Conservation (phyloP, 2,329 filamentous ascomycete species). For the Colletotrichum sp. region DNA sequence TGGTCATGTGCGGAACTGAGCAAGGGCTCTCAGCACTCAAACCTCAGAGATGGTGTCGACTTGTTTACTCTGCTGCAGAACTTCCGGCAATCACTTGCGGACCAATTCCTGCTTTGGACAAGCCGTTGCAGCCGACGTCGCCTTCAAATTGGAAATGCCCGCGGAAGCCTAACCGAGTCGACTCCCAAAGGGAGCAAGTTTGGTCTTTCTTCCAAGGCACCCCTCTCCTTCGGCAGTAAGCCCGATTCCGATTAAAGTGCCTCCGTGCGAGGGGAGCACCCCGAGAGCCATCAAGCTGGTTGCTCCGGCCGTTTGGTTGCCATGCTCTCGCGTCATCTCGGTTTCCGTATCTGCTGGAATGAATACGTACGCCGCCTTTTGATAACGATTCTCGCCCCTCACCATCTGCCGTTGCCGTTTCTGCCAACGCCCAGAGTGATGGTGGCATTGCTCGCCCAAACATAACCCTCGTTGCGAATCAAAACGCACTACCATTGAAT, state of each 20-base stretch:
- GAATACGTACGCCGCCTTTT: neutral
- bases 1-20: conserved; percentile 14
- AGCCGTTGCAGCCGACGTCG: neutral
- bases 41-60: neutral
- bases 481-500: neutral
- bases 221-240: neutral
- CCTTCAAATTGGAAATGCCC: neutral
- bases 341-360: neutral
- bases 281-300: neutral
- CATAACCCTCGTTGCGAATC: neutral
- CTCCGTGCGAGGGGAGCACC: neutral
- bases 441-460: neutral
- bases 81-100: conserved; percentile 9
- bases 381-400: neutral
- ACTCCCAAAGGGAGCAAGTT: neutral
- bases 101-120: neutral
- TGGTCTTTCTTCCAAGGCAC: neutral
- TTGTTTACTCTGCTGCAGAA: neutral
- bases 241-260: neutral
- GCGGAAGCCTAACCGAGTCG: neutral
- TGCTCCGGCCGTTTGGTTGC: neutral
- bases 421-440: neutral
- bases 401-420: neutral
- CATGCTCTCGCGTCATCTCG: neutral
- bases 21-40: neutral